These are phyloP conservation scores for Ettlia oleoabundans DNA, from an alignment of 139 green algal species.

Conservation along the genomic window DNA sequence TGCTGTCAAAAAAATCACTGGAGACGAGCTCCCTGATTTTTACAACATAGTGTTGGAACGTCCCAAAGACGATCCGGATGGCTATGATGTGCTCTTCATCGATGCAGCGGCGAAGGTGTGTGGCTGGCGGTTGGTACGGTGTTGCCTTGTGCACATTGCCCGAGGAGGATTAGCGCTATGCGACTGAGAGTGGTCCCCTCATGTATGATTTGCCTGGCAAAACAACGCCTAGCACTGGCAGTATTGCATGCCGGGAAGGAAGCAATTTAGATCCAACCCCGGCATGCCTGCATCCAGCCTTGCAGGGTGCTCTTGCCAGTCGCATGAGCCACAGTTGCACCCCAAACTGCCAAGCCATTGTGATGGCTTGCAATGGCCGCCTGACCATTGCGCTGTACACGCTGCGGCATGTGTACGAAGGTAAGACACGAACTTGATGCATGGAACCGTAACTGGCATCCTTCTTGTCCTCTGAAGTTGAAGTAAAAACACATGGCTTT, in stretches of 20 bases:
- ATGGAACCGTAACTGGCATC: too few relatives aligned
- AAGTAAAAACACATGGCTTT: too few relatives aligned
- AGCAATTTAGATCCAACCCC: too few relatives aligned
- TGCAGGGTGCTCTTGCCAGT: slow-evolving; percentile 79
- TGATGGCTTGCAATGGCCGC: slow-evolving; percentile 75
- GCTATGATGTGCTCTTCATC: slow-evolving; percentile 88
- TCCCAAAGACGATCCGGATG: slow-evolving; percentile 57
- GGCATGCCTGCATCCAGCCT: background rate
- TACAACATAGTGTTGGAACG: slow-evolving; percentile 87
- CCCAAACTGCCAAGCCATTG: slow-evolving; percentile 90
- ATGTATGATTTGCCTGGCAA: too few relatives aligned
- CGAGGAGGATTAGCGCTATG: too few relatives aligned
- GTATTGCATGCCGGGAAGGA: too few relatives aligned
- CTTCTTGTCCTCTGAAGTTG: too few relatives aligned
- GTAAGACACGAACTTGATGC: too few relatives aligned
- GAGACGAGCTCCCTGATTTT: slow-evolving; percentile 90
- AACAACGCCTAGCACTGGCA: too few relatives aligned
- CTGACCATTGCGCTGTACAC: slow-evolving; percentile 92
- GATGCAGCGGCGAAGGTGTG: slow-evolving; percentile 87
- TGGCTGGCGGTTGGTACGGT: too few relatives aligned
- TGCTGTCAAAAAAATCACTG: slow-evolving; percentile 74
- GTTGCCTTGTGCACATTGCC: too few relatives aligned
- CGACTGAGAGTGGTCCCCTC: too few relatives aligned
- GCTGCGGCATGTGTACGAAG: slow-evolving; percentile 48
- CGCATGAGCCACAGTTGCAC: slow-evolving; percentile 94